These are phyloP conservation scores for Sideroxylon spinosum DNA, from an alignment of 179 eudicot genomes.

Conservation along the genomic window DNA sequence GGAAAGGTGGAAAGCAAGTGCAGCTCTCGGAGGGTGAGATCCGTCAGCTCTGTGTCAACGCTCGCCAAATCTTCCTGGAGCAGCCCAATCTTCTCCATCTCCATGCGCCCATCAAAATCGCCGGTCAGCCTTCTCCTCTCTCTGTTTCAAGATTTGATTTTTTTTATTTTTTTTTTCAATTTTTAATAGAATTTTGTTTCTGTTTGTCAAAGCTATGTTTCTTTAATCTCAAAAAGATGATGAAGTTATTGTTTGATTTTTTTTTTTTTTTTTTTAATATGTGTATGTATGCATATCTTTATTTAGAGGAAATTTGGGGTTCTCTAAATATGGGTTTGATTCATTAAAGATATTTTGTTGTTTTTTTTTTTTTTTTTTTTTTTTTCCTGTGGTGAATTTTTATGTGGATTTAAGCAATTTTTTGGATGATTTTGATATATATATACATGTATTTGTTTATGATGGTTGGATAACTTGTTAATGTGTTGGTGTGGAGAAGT, in stretches of 20 bases:
- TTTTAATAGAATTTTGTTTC: too few species aligned
- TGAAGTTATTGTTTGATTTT: neutral
- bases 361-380: too few species aligned
- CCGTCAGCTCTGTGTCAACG: constrained; percentile 84
- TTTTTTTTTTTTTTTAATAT: neutral
- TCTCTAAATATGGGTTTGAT: neutral
- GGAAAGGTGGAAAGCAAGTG: constrained; percentile 79
- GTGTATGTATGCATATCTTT: too few species aligned
- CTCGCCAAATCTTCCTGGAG: constrained; percentile 75
- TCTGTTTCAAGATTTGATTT: neutral
- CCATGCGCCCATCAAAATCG: constrained; percentile 77
- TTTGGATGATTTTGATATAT: neutral
- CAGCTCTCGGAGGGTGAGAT: constrained; percentile 90
- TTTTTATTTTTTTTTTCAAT: too few species aligned
- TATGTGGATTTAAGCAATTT: neutral
- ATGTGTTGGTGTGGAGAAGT: constrained; percentile 7
- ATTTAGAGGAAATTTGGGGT: neutral
- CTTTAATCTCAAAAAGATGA: too few species aligned
- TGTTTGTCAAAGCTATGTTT: too few species aligned
- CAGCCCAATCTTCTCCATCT: constrained; percentile 79
- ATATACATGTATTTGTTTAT: neutral
- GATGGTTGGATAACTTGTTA: neutral
- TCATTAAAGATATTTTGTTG: neutral
- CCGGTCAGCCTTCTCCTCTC: constrained; percentile 46
- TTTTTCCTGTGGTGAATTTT: neutral